Conservation (phyloP, 768 basidiomycete genomes). For the Crepidotus variabilis region DNA sequence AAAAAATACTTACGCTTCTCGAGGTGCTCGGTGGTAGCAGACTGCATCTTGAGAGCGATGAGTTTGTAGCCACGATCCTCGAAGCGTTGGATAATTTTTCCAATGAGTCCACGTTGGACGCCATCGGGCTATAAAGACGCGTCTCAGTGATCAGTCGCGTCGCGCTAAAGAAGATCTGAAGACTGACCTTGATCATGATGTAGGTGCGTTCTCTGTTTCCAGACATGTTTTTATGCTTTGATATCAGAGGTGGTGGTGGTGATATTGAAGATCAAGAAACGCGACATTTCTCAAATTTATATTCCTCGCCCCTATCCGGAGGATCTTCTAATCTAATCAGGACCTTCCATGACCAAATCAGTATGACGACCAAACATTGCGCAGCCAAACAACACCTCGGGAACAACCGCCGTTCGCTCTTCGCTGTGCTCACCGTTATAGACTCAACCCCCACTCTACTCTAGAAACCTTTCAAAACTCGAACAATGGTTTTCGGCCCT, state of each 20-base stretch:
- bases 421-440: too few species aligned
- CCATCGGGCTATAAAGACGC: slow-evolving; percentile 82
- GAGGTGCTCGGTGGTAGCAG: slow-evolving; percentile 78
- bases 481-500: too few species aligned
- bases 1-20: slow-evolving; percentile 67
- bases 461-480: too few species aligned
- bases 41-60: slow-evolving; percentile 87
- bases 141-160: not conserved
- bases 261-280: slow-evolving; percentile 17
- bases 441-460: too few species aligned
- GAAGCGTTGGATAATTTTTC: slow-evolving; percentile 93
- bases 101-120: slow-evolving; percentile 94
- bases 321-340: not conserved
- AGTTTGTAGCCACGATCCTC: slow-evolving; percentile 99
- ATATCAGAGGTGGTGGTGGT: slow-evolving; percentile 7
- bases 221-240: slow-evolving; percentile 51
- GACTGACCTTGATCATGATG: slow-evolving; percentile 95
- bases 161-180: not conserved
- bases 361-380: too few species aligned
- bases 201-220: slow-evolving; percentile 79
- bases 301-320: not conserved
- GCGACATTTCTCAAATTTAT: not conserved
- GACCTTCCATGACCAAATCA: too few species aligned
- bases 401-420: slow-evolving; percentile 48
- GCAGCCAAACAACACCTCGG: slow-evolving; percentile 40